Evolutionary conservation across 2,329 filamentous ascomycete genomes (phyloP).

Genomic region (Tolypocladium cylindrosporum): DNA sequence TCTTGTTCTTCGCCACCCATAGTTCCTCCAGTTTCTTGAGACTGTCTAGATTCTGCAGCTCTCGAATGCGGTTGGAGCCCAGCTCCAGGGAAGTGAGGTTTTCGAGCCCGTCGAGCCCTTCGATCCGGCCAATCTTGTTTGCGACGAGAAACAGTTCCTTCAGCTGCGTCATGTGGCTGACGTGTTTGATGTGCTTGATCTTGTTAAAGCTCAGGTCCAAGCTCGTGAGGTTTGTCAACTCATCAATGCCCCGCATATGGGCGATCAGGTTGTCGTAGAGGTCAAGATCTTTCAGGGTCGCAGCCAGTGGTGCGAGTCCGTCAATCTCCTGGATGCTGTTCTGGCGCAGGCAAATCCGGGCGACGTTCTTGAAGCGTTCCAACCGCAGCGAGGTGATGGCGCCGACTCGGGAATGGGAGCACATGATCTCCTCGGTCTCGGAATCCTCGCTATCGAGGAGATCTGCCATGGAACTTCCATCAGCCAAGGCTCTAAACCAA

Average conservation of each 20-base stretch:
- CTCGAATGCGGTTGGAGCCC: slow-evolving; percentile 82
- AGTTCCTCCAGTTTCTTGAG: slow-evolving; percentile 74
- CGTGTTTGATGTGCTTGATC: slow-evolving; percentile 93
- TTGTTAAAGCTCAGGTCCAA: slow-evolving; percentile 98
- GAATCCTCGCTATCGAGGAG: slow-evolving; percentile 50
- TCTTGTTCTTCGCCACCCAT: slow-evolving; percentile 96
- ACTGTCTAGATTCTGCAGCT: slow-evolving; percentile 75
- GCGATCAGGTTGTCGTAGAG: slow-evolving; percentile 94
- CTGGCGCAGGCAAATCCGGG: slow-evolving; percentile 80
- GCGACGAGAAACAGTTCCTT: slow-evolving; percentile 86
- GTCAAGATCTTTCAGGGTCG: slow-evolving; percentile 72
- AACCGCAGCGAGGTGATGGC: slow-evolving; percentile 72
- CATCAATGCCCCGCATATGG: slow-evolving; percentile 75
- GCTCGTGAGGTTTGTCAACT: slow-evolving; percentile 62
- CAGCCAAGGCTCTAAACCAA: slow-evolving; percentile 1
- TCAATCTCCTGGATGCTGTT: slow-evolving; percentile 79
- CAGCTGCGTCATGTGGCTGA: slow-evolving; percentile 67
- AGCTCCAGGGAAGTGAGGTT: slow-evolving; percentile 79
- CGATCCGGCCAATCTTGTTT: slow-evolving; percentile 85
- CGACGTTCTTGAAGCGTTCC: slow-evolving; percentile 68
- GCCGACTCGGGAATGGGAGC: slow-evolving; percentile 75
- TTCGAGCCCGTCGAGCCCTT: slow-evolving; percentile 66
- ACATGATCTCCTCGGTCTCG: slow-evolving; percentile 69
- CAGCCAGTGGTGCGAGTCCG: slow-evolving; percentile 55
- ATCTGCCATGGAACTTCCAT: slow-evolving; percentile 29